Evolutionary conservation across 805 yeast genomes (phyloP).

Genomic region (Starmerella ratchasimensis): DNA sequence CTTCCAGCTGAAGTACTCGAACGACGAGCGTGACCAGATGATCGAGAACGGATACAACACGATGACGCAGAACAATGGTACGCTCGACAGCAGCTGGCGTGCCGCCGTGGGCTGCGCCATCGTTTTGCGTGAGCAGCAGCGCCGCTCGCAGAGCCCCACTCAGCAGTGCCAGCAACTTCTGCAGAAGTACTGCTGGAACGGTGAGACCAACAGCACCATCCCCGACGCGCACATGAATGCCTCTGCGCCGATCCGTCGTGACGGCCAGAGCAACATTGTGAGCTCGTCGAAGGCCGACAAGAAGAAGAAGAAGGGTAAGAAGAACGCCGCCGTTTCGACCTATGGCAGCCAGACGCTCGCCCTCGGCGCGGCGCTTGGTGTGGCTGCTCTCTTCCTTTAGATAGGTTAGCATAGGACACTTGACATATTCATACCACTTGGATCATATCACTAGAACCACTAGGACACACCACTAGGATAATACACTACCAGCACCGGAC

Average conservation of each 20-base stretch:
- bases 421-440: background rate
- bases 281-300: constrained; percentile 3
- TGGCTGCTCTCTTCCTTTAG: constrained; percentile 1
- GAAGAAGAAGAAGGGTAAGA: constrained; percentile 10
- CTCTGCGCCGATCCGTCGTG: constrained; percentile 18
- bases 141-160: constrained; percentile 44
- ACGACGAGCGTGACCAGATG: constrained; percentile 44
- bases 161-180: constrained; percentile 67
- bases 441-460: background rate
- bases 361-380: constrained; percentile 2
- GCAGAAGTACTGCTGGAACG: constrained; percentile 67
- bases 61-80: constrained; percentile 52
- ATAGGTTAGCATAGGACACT: background rate
- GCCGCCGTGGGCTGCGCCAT: constrained; percentile 79
- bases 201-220: constrained; percentile 21
- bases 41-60: constrained; percentile 67
- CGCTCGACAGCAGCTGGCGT: constrained; percentile 57
- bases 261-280: constrained; percentile 26
- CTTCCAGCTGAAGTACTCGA: constrained; percentile 48
- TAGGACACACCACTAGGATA: no score
- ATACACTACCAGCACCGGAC: no score
- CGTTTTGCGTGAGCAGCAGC: constrained; percentile 66
- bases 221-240: background rate
- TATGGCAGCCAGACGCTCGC: background rate
- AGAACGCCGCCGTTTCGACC: background rate